Evolutionary conservation across 2,329 filamentous ascomycete genomes (phyloP).

Genomic region (Pseudogymnoascus sp.): DNA sequence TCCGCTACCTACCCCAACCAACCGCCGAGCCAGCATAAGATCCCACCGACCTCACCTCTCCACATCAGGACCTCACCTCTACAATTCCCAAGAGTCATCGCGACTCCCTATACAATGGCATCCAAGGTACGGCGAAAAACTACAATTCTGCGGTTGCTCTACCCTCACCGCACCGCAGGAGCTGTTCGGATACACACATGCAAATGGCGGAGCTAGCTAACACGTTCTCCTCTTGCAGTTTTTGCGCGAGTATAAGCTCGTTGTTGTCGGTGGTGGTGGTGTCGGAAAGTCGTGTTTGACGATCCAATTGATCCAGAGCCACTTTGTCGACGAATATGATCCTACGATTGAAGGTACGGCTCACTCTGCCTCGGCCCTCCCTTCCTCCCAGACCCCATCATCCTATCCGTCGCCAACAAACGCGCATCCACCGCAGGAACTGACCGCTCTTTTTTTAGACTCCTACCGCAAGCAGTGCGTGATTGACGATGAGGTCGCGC

Average conservation of each 20-base stretch:
- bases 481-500: slow-evolving; percentile 94
- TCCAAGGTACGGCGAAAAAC: slow-evolving; percentile 27
- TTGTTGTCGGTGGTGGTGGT: slow-evolving; percentile 94
- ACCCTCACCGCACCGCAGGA: not conserved
- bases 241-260: slow-evolving; percentile 86
- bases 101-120: slow-evolving; percentile 26
- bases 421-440: not conserved
- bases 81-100: slow-evolving; percentile 1
- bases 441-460: slow-evolving; percentile 45
- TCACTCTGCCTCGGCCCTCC: slow-evolving; percentile 9
- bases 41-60: not conserved
- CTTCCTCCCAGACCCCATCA: slow-evolving; percentile 1
- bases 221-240: slow-evolving; percentile 44
- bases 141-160: not conserved
- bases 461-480: slow-evolving; percentile 99
- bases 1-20: slow-evolving; percentile 3
- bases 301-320: slow-evolving; percentile 89
- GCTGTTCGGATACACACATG: not conserved
- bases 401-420: not conserved
- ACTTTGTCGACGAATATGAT: slow-evolving; percentile 99
- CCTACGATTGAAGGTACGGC: slow-evolving; percentile 91
- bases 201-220: slow-evolving; percentile 1
- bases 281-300: slow-evolving; percentile 99
- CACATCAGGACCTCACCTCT: not conserved
- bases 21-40: not conserved